Evolutionary conservation across 768 basidiomycete genomes (phyloP).

Genomic region (Xanthoconium stramineum): DNA sequence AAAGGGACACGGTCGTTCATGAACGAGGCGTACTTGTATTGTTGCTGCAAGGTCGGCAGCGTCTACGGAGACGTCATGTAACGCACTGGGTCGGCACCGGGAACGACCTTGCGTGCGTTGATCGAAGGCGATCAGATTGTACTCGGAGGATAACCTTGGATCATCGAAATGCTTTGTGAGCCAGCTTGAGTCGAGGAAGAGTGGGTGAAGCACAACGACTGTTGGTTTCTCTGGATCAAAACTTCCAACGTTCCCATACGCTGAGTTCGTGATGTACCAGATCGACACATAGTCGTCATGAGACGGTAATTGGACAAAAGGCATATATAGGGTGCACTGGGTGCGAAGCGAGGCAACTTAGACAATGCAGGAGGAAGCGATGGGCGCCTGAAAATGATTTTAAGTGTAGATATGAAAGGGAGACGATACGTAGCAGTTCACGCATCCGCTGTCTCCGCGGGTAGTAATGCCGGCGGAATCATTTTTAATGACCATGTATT

Average conservation of each 20-base stretch:
- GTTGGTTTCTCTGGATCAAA: conserved; percentile 67
- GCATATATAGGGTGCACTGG: conserved; percentile 42
- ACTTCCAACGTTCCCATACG: conserved; percentile 55
- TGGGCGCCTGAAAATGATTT: conserved; percentile 10
- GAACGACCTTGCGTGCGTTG: conserved; percentile 63
- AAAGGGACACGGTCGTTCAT: not conserved
- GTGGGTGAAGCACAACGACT: conserved; percentile 64
- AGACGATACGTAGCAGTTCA: not conserved
- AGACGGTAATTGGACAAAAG: conserved; percentile 63
- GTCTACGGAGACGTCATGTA: conserved; percentile 74
- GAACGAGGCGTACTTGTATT: conserved; percentile 46
- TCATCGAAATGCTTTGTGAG: conserved; percentile 65
- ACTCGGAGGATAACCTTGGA: conserved; percentile 51
- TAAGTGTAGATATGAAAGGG: conserved; percentile 20
- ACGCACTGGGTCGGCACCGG: conserved; percentile 46
- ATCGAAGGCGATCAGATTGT: conserved; percentile 76
- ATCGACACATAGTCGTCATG: conserved; percentile 66
- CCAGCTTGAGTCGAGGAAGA: conserved; percentile 70
- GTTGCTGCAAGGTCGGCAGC: conserved; percentile 73
- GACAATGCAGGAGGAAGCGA: conserved; percentile 1
- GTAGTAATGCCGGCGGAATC: conserved; percentile 17
- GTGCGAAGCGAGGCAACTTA: conserved; percentile 34
- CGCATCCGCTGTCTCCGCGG: conserved; percentile 3
- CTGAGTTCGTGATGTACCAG: conserved; percentile 67
- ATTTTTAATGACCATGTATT: conserved; percentile 12